These are phyloP conservation scores for Aureobasidium sp. DNA, from an alignment of 2,329 filamentous ascomycete genomes.

Conservation along the genomic window DNA sequence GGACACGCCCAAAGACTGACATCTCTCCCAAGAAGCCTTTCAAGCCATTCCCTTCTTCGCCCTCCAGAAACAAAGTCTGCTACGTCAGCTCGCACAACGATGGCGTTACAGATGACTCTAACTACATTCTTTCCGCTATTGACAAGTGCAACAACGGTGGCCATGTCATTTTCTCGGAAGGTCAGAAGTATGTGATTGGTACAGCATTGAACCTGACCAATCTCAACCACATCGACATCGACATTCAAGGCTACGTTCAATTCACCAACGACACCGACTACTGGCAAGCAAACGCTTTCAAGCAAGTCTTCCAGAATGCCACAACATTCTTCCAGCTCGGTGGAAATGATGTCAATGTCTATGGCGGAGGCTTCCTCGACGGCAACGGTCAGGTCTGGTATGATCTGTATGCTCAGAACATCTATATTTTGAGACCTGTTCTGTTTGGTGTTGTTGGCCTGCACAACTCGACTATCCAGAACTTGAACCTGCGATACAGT, in stretches of 20 bases:
- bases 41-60: constrained; percentile 30
- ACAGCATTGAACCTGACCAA: constrained; percentile 61
- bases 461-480: constrained; percentile 51
- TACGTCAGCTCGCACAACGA: constrained; percentile 33
- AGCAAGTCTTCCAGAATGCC: constrained; percentile 58
- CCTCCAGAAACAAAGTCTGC: constrained; percentile 33
- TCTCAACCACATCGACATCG: constrained; percentile 56
- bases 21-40: constrained; percentile 32
- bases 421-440: constrained; percentile 53
- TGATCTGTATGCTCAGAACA: constrained; percentile 52
- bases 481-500: constrained; percentile 55
- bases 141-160: constrained; percentile 57
- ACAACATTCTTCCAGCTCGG: constrained; percentile 62
- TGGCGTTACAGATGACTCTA: constrained; percentile 42
- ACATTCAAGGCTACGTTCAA: constrained; percentile 52
- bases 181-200: constrained; percentile 53
- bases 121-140: constrained; percentile 48
- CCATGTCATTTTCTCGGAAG: constrained; percentile 51
- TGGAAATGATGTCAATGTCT: constrained; percentile 60
- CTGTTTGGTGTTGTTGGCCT: constrained; percentile 52
- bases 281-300: constrained; percentile 60
- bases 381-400: constrained; percentile 62
- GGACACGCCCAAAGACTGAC: constrained; percentile 28
- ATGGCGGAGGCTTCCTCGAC: constrained; percentile 57
- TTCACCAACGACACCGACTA: constrained; percentile 63